A percentile compares a stretch with the other conserved stretches of the same genome.
Conservation (phyloP, 345 rosid genomes). For the Pistacia vera region DNA sequence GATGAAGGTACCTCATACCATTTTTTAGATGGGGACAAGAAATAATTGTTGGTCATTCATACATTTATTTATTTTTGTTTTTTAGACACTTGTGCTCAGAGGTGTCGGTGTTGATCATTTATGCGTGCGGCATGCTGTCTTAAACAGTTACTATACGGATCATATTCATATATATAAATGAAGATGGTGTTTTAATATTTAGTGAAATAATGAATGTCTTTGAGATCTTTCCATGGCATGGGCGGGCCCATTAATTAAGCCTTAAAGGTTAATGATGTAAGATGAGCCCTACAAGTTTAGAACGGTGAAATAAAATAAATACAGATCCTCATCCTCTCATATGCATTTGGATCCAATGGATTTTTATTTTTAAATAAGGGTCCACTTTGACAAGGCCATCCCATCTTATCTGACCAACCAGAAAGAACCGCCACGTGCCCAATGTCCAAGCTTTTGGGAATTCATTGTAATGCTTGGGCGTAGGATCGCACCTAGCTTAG, state of each 20-base stretch:
- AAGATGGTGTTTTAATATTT: not conserved
- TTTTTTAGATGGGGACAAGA: too few species aligned
- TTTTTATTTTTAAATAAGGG: not conserved
- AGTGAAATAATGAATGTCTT: not conserved
- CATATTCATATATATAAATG: too few species aligned
- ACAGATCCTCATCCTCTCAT: too few species aligned
- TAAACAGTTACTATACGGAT: too few species aligned
- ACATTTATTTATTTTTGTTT: too few species aligned
- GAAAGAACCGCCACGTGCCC: not conserved
- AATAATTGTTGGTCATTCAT: not conserved
- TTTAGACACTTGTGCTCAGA: not conserved
- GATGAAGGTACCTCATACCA: too few species aligned
- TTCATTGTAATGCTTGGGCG: not conserved
- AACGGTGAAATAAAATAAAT: too few species aligned
- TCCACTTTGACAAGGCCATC: not conserved
- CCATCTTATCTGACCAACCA: not conserved
- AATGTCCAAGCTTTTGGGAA: conserved; percentile 11
- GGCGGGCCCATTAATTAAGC: not conserved
- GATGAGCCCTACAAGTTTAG: not conserved
- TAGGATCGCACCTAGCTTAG: not conserved
- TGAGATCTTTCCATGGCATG: not conserved
- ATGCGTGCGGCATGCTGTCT: not conserved
- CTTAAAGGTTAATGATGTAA: not conserved
- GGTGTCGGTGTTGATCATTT: not conserved
- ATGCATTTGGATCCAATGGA: not conserved